Percentiles rank a stretch among this genome's conserved stretches.
Evolutionary conservation across 345 rosid genomes (phyloP).

Genomic region (Aethionema arabicum): DNA sequence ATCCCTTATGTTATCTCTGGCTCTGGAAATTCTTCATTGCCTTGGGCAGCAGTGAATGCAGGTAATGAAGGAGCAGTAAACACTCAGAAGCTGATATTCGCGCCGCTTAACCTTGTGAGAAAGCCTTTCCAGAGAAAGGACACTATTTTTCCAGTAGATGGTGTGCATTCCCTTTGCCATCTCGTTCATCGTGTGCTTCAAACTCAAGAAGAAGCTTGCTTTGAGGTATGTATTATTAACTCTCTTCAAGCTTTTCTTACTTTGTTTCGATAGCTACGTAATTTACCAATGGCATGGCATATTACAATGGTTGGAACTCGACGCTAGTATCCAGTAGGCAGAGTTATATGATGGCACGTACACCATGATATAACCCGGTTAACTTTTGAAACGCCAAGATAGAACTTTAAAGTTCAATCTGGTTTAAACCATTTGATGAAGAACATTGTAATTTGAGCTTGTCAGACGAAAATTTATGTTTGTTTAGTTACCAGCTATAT

Average conservation of each 20-base stretch:
- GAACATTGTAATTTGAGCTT: no score
- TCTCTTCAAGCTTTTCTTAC: not conserved
- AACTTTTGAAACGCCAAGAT: no score
- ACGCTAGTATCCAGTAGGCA: no score
- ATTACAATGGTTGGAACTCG: not conserved
- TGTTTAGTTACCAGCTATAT: no score
- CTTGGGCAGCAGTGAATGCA: slow-evolving; percentile 61
- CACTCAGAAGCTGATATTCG: slow-evolving; percentile 57
- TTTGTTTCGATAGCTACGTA: not conserved
- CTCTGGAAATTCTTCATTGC: slow-evolving; percentile 65
- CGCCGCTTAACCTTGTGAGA: slow-evolving; percentile 66
- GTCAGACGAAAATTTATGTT: no score
- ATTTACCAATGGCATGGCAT: not conserved
- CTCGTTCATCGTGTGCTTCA: slow-evolving; percentile 70
- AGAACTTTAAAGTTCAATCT: no score
- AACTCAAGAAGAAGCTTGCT: slow-evolving; percentile 76
- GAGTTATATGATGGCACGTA: no score
- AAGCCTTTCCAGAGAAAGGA: slow-evolving; percentile 80
- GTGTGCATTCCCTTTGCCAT: slow-evolving; percentile 71
- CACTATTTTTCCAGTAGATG: slow-evolving; percentile 70
- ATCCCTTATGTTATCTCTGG: slow-evolving; percentile 81
- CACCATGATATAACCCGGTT: no score
- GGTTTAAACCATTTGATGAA: not conserved
- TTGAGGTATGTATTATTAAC: slow-evolving; percentile 53
- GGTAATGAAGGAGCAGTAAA: slow-evolving; percentile 49